These are phyloP conservation scores for Catunica adiposa DNA, from an alignment of 2,329 filamentous ascomycete species.

Conservation along the genomic window DNA sequence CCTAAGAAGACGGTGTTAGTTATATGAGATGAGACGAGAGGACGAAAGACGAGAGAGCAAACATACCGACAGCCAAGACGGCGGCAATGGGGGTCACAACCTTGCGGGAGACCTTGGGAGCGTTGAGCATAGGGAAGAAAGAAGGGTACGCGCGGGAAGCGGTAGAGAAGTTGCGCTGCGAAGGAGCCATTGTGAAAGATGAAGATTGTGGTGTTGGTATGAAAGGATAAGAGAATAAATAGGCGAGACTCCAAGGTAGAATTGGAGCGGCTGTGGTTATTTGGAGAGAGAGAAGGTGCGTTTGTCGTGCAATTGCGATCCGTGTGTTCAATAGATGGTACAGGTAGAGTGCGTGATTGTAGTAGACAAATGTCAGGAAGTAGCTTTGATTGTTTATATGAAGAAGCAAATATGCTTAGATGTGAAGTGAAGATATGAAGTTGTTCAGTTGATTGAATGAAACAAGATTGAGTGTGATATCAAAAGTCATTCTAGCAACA, in stretches of 20 bases:
- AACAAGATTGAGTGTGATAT: no score
- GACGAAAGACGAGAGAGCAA: not conserved
- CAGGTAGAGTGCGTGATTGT: no score
- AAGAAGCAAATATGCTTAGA: no score
- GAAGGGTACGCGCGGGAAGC: slow-evolving; percentile 19
- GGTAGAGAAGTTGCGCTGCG: slow-evolving; percentile 18
- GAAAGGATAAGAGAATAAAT: not conserved
- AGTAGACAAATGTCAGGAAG: no score
- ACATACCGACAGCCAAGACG: slow-evolving; percentile 21
- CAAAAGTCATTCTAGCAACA: no score
- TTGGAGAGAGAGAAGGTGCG: not conserved
- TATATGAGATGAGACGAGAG: not conserved
- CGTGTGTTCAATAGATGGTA: not conserved
- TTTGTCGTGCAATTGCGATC: not conserved
- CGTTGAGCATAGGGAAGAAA: slow-evolving; percentile 19
- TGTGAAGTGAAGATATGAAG: no score
- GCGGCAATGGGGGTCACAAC: slow-evolving; percentile 20
- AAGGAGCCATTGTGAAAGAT: slow-evolving; percentile 13
- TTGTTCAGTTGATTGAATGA: no score
- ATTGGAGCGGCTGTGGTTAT: not conserved
- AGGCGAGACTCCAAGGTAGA: not conserved
- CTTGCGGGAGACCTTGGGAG: slow-evolving; percentile 8
- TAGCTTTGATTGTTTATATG: no score
- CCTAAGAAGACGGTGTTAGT: not conserved
- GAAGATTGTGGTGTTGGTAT: not conserved